phyloP scores from a whole-genome alignment of 441 rosid species.

The Syzygium malaccense region DNA sequence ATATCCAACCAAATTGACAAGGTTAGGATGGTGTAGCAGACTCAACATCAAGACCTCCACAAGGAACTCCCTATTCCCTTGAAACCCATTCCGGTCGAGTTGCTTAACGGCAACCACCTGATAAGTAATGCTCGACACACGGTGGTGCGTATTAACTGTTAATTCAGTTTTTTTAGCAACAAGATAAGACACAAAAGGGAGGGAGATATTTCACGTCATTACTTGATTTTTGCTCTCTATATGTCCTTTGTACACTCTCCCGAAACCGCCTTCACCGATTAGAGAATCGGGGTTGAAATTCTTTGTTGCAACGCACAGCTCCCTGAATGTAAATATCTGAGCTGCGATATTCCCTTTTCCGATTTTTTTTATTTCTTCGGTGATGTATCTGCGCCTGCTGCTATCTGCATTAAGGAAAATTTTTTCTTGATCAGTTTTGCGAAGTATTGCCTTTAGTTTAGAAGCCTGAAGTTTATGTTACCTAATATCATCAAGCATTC shows the following conservation, averaged over 20 bases:
- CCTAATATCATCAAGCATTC: background rate
- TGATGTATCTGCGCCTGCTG: slow-evolving; percentile 66
- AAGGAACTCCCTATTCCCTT: slow-evolving; percentile 92
- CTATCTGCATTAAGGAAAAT: slow-evolving; percentile 32
- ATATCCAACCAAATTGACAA: slow-evolving; percentile 84
- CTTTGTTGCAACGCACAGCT: slow-evolving; percentile 55
- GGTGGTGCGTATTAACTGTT: background rate
- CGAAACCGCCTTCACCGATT: slow-evolving; percentile 97
- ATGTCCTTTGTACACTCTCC: slow-evolving; percentile 80
- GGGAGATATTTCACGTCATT: background rate
- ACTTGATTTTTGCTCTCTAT: slow-evolving; percentile 43
- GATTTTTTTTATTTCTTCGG: slow-evolving; percentile 49
- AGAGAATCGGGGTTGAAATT: slow-evolving; percentile 58
- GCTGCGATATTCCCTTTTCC: slow-evolving; percentile 72
- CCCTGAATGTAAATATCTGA: slow-evolving; percentile 50
- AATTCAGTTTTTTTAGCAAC: background rate
- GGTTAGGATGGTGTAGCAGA: slow-evolving; percentile 74
- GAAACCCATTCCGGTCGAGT: slow-evolving; percentile 90
- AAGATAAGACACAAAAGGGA: background rate
- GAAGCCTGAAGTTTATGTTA: background rate
- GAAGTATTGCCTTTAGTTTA: background rate
- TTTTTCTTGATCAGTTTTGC: background rate
- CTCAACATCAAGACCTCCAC: slow-evolving; percentile 91
- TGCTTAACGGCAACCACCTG: slow-evolving; percentile 89
- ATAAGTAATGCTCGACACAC: background rate